phyloP scores from a whole-genome alignment of 2,329 filamentous ascomycete species.

The Colletotrichum theobromicola region DNA sequence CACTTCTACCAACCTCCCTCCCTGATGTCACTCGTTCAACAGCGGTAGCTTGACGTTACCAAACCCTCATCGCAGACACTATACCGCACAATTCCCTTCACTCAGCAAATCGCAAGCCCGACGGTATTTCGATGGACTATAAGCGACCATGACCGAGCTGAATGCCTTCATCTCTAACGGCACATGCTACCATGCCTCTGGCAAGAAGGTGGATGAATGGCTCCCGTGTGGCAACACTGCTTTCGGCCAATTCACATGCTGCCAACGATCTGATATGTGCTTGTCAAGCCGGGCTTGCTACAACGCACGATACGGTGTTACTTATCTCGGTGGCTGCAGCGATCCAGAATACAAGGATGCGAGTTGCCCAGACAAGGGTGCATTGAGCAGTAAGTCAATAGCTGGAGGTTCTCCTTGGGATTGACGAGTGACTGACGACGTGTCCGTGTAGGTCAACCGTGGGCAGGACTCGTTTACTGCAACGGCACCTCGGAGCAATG shows the following conservation, averaged over 20 bases:
- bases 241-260: conserved; percentile 35
- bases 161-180: conserved; percentile 36
- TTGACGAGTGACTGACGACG: neutral
- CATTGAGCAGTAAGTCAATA: conserved; percentile 4
- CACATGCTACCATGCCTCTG: conserved; percentile 32
- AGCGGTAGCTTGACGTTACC: neutral
- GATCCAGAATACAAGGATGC: conserved; percentile 33
- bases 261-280: conserved; percentile 35
- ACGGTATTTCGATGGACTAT: neutral
- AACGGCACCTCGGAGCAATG: conserved; percentile 35
- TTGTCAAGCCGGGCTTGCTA: conserved; percentile 32
- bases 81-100: neutral
- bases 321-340: conserved; percentile 42
- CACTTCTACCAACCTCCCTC: neutral
- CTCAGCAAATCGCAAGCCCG: neutral
- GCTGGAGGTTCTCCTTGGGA: neutral
- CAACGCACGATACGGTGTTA: conserved; percentile 29
- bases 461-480: conserved; percentile 40
- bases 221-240: conserved; percentile 38
- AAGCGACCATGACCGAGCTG: conserved; percentile 8
- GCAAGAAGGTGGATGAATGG: conserved; percentile 23
- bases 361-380: conserved; percentile 38
- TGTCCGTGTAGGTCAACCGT: conserved; percentile 25
- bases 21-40: neutral
- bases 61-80: neutral